phyloP scores from a whole-genome alignment of 2,329 filamentous ascomycete species.

The Ilyonectria destructans region DNA sequence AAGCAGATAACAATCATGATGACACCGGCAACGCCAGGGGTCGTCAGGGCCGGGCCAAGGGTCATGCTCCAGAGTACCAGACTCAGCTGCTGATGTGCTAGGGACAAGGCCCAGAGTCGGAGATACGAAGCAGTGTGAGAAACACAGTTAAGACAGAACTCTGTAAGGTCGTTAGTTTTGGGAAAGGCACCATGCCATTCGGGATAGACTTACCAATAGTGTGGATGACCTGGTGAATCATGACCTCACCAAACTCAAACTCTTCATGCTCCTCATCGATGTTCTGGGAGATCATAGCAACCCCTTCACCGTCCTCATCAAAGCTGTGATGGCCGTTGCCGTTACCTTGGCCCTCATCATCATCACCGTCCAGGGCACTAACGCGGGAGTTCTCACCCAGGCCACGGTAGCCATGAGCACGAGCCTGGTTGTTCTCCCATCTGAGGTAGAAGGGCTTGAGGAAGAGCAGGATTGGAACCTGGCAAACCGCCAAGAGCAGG shows the following conservation, averaged over 20 bases:
- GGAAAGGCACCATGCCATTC: not conserved
- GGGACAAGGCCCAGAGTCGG: conserved; percentile 96
- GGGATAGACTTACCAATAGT: conserved; percentile 83
- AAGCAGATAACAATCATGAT: conserved; percentile 88
- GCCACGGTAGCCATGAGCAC: conserved; percentile 91
- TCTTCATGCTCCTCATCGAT: conserved; percentile 91
- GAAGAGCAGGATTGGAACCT: conserved; percentile 93
- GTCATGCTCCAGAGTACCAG: conserved; percentile 99
- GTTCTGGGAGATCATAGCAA: conserved; percentile 91
- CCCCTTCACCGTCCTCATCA: conserved; percentile 82
- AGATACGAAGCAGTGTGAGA: conserved; percentile 99
- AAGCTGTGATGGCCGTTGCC: conserved; percentile 73
- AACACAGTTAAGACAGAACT: conserved; percentile 99
- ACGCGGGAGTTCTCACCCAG: conserved; percentile 92
- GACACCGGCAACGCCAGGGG: conserved; percentile 78
- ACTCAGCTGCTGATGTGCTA: conserved; percentile 97
- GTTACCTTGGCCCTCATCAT: conserved; percentile 72
- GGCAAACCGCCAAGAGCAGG: conserved; percentile 84
- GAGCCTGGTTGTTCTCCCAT: conserved; percentile 91
- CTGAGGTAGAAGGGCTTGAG: conserved; percentile 97
- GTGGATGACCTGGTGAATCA: conserved; percentile 99
- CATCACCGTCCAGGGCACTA: conserved; percentile 91
- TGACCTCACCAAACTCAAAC: conserved; percentile 96
- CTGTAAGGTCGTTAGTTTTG: conserved; percentile 63
- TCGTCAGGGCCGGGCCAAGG: conserved; percentile 81